Conservation (phyloP, 257 asterid species). For the Datura wrightii region DNA sequence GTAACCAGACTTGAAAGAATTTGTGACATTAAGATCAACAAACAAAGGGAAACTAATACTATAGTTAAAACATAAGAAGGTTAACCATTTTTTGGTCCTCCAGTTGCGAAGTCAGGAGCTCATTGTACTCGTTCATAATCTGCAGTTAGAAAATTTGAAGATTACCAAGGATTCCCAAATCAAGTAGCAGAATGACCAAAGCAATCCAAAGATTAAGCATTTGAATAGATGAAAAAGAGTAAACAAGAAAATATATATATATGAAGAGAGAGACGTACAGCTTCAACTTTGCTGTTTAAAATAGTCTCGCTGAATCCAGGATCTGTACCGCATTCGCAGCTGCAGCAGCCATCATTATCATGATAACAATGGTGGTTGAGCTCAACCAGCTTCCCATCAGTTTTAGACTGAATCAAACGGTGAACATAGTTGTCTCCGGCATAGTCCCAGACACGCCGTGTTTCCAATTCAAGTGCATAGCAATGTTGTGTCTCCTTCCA, state of each 20-base stretch:
- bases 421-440: constrained; percentile 98
- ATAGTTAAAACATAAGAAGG: constrained; percentile 31
- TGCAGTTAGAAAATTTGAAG: constrained; percentile 45
- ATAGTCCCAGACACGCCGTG: constrained; percentile 97
- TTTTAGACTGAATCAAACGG: constrained; percentile 89
- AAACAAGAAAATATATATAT: constrained; percentile 30
- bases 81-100: constrained; percentile 86
- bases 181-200: constrained; percentile 21
- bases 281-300: constrained; percentile 74
- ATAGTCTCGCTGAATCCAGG: constrained; percentile 58
- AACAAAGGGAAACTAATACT: constrained; percentile 1
- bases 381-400: constrained; percentile 94
- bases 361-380: constrained; percentile 68
- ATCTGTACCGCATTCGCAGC: constrained; percentile 47
- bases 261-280: constrained; percentile 52
- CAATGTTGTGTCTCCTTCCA: constrained; percentile 98
- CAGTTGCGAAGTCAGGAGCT: constrained; percentile 85
- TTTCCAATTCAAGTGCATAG: constrained; percentile 96
- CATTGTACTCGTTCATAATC: constrained; percentile 92
- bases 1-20: neutral
- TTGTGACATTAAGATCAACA: neutral
- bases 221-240: constrained; percentile 9
- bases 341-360: constrained; percentile 52
- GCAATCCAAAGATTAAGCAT: constrained; percentile 12
- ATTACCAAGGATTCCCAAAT: constrained; percentile 32